Base-by-base conservation (phyloP, 371 early-diverging fungal species). In the Mortierella sp. region DNA sequence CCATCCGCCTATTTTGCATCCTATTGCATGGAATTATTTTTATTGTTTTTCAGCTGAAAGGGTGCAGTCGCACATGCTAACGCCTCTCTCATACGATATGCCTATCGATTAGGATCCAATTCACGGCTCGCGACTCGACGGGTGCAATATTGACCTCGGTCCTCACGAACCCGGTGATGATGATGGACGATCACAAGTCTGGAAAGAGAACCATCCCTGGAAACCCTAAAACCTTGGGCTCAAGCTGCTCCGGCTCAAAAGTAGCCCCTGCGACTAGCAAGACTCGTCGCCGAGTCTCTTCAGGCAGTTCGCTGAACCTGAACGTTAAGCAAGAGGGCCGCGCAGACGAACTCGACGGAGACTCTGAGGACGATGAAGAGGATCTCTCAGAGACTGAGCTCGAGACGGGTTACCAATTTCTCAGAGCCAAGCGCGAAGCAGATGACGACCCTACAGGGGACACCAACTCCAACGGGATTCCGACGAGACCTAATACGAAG, bases 181-280 rank as follows among this genome's bases (percentile, higher is more conserved):
- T 96, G 60, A 96, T 96, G 7, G 97, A 96, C 71, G 97, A 96
- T 77, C 97, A 96, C 84, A 96, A 96, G 76, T 91, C 93, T 15
- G 89, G 87, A 58, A 93, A 93, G 75, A 63, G 67, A 70, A 56
- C 45, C 58, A 61, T 23, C 72, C 74, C 69, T 66, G 63, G 61
- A 66, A 58, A 47, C 70, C 43, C 46, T 25, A 55, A 45, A 21
- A 16, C 53, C 9, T 16, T 45, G 9, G 45, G 56, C 11, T 28
- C 18, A 18, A 60, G 52, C 21, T 44, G 62, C 28, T 12, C 62
- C 5, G 37, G 37, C 37, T 37, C 37, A 37, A 37, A 37, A 9
- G 37, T 9, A 9, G 37, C 9, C 9, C 9, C 37, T 3, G 37
- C 37, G 9, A 37, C 37, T 37, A 9, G 37, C 37, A 37, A 37